Evolutionary conservation across 768 basidiomycete species (phyloP).

Genomic region (Phlebiopsis flavidoalba): DNA sequence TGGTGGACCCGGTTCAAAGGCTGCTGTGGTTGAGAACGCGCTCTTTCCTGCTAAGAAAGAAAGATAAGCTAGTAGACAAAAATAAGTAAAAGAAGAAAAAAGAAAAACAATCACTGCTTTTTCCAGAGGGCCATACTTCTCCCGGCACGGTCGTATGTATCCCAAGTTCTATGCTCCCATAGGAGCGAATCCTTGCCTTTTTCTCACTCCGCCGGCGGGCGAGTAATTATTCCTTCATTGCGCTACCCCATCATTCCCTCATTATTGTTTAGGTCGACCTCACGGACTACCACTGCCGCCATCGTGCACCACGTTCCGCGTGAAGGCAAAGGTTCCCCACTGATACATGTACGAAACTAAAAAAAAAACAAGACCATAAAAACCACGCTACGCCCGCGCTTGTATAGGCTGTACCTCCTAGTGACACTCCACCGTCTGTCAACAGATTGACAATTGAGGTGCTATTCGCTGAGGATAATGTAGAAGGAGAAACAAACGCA

Average conservation of each 20-base stretch:
- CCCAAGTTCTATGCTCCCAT: constrained; percentile 6
- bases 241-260: not conserved
- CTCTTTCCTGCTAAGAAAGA: constrained; percentile 81
- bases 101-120: too few relatives aligned
- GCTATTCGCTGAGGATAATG: too few relatives aligned
- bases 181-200: not conserved
- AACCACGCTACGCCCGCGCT: not conserved
- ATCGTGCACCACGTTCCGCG: not conserved
- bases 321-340: not conserved
- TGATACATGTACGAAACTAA: constrained; percentile 5
- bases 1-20: constrained; percentile 80
- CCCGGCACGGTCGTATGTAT: not conserved
- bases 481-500: too few relatives aligned
- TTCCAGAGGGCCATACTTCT: not conserved
- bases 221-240: not conserved
- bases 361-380: too few relatives aligned
- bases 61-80: too few relatives aligned
- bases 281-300: not conserved
- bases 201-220: not conserved
- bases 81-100: too few relatives aligned
- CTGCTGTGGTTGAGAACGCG: constrained; percentile 71
- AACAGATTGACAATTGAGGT: too few relatives aligned
- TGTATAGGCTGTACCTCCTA: not conserved
- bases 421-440: too few relatives aligned
- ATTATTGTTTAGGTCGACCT: not conserved